Evolutionary conservation across 2,329 filamentous ascomycete genomes (phyloP).

Genomic region (Pyrenochaeta sp.): DNA sequence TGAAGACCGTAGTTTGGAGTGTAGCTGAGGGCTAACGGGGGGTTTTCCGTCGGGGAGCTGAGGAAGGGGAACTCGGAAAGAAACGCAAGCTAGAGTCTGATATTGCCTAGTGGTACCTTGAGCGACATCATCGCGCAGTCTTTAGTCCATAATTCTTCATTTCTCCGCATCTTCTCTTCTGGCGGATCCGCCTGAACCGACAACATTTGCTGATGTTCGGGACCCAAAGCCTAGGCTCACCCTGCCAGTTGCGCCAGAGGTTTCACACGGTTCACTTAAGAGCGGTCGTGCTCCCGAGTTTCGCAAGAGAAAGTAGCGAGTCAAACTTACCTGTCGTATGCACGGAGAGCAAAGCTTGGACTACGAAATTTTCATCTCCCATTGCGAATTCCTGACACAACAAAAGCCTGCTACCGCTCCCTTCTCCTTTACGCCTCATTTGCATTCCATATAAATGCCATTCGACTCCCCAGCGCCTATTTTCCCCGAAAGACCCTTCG

Average conservation of each 20-base stretch:
- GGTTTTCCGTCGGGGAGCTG: slow-evolving; percentile 30
- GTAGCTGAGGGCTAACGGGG: slow-evolving; percentile 6
- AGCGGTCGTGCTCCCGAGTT: slow-evolving; percentile 27
- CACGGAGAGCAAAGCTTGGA: slow-evolving; percentile 19
- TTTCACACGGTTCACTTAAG: slow-evolving; percentile 28
- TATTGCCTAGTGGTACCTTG: slow-evolving; percentile 13
- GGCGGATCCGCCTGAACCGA: slow-evolving; percentile 21
- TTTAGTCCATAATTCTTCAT: slow-evolving; percentile 13
- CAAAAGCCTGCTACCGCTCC: slow-evolving; percentile 21
- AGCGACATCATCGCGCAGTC: slow-evolving; percentile 27
- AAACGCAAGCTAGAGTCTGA: slow-evolving; percentile 5
- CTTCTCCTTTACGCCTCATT: slow-evolving; percentile 11
- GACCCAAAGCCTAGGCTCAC: slow-evolving; percentile 15
- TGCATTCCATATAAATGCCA: slow-evolving; percentile 29
- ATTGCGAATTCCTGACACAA: slow-evolving; percentile 30
- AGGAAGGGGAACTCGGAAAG: slow-evolving; percentile 14
- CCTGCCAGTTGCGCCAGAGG: slow-evolving; percentile 12
- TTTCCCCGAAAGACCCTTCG: slow-evolving; percentile 24
- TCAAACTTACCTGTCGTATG: slow-evolving; percentile 17
- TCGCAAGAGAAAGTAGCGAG: slow-evolving; percentile 14
- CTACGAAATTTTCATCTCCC: slow-evolving; percentile 19
- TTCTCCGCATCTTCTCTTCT: slow-evolving; percentile 28
- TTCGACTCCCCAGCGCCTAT: slow-evolving; percentile 14
- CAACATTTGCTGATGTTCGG: slow-evolving; percentile 5
- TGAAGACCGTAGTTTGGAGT: slow-evolving; percentile 18